These are phyloP conservation scores for Cladophialophora chaetospira DNA, from an alignment of 2,329 filamentous ascomycete species.

Conservation along the genomic window DNA sequence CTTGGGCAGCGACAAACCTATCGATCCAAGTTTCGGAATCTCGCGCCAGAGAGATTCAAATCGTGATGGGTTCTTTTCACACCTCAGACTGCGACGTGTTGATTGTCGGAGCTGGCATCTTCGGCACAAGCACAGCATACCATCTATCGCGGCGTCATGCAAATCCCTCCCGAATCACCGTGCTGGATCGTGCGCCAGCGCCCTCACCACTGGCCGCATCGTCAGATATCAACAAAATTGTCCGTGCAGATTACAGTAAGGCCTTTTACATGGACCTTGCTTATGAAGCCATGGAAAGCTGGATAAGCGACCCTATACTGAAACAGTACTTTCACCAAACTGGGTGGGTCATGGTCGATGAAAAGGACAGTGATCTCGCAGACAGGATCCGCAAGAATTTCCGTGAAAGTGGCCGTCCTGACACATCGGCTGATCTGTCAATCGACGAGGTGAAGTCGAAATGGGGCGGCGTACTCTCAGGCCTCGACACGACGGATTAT, in stretches of 20 bases:
- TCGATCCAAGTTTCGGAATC: too few species aligned
- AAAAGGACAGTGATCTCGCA: conserved; percentile 51
- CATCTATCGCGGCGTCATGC: conserved; percentile 51
- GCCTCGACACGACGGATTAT: conserved; percentile 42
- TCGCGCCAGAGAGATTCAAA: not conserved
- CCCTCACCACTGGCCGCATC: conserved; percentile 62
- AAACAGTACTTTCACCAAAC: conserved; percentile 60
- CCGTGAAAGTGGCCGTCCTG: conserved; percentile 46
- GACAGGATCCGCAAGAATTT: conserved; percentile 59
- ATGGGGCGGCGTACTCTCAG: conserved; percentile 46
- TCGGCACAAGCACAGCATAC: conserved; percentile 67
- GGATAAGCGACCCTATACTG: conserved; percentile 60
- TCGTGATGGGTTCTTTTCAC: conserved; percentile 5
- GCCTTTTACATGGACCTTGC: conserved; percentile 64
- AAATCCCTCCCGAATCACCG: conserved; percentile 51
- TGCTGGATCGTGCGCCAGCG: conserved; percentile 59
- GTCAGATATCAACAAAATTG: conserved; percentile 73
- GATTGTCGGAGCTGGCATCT: conserved; percentile 67
- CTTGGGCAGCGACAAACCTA: too few species aligned
- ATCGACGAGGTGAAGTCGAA: conserved; percentile 44
- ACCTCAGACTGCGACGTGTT: conserved; percentile 37
- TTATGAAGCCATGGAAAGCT: conserved; percentile 66
- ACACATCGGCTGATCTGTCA: conserved; percentile 47
- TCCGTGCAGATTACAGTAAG: conserved; percentile 69
- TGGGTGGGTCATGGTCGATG: conserved; percentile 61